Percentiles rank a stretch among this genome's conserved stretches.
phyloP scores from a whole-genome alignment of 371 early-diverging fungal genomes.

The Nematocida ausubeli region DNA sequence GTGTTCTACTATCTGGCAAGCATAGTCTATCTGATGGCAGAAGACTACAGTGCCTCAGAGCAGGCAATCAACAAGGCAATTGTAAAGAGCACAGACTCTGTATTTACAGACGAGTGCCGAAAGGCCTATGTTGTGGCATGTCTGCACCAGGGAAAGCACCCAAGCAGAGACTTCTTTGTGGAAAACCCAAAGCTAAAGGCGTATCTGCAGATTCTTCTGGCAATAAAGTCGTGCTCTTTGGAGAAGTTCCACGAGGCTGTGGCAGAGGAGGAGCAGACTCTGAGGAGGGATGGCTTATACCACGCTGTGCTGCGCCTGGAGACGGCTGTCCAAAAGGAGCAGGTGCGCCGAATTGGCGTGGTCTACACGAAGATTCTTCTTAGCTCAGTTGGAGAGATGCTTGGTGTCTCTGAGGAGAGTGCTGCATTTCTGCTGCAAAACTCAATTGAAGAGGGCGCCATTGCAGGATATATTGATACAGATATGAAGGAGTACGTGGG shows the following conservation, averaged over 20 bases:
- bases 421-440: slow-evolving; percentile 21
- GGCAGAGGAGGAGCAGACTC: neutral
- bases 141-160: slow-evolving; percentile 50
- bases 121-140: slow-evolving; percentile 27
- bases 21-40: slow-evolving; percentile 31
- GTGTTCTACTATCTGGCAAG: slow-evolving; percentile 37
- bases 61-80: slow-evolving; percentile 24
- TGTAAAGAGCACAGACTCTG: slow-evolving; percentile 33
- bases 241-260: slow-evolving; percentile 22
- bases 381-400: neutral
- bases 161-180: slow-evolving; percentile 7
- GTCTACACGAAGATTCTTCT: slow-evolving; percentile 29
- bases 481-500: slow-evolving; percentile 11
- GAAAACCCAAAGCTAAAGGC: slow-evolving; percentile 5
- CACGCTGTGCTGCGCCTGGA: slow-evolving; percentile 5
- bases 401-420: slow-evolving; percentile 35
- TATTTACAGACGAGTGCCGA: slow-evolving; percentile 31
- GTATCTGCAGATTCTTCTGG: slow-evolving; percentile 35
- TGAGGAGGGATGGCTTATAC: slow-evolving; percentile 29
- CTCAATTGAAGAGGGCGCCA: slow-evolving; percentile 13
- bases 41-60: slow-evolving; percentile 10
- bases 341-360: slow-evolving; percentile 34
- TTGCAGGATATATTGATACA: slow-evolving; percentile 19
- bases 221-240: slow-evolving; percentile 38
- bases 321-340: slow-evolving; percentile 42